Conservation (phyloP, 306 rosid species). For the Inga laurina region DNA sequence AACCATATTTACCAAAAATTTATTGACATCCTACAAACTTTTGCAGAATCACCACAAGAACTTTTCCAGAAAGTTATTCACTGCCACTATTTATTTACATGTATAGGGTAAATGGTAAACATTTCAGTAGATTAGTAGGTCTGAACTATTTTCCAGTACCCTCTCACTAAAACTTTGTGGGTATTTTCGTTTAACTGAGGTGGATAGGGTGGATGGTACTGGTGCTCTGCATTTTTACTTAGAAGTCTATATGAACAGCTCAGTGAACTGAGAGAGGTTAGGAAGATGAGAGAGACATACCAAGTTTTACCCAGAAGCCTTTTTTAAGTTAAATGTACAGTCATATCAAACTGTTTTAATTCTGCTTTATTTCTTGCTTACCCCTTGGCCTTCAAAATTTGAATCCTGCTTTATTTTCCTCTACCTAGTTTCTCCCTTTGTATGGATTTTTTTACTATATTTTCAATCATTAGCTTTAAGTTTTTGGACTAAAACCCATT, state of each 20-base stretch:
- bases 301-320: constrained; percentile 24
- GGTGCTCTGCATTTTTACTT: constrained; percentile 31
- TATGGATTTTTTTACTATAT: not conserved
- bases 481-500: not conserved
- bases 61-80: constrained; percentile 22
- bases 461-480: not conserved
- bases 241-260: constrained; percentile 35
- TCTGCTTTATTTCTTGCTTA: not conserved
- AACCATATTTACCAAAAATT: not conserved
- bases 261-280: constrained; percentile 26
- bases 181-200: constrained; percentile 22
- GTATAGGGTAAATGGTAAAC: not conserved
- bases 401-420: constrained; percentile 13
- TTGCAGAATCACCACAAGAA: not conserved
- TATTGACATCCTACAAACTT: not conserved
- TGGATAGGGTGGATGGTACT: constrained; percentile 4
- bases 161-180: constrained; percentile 3
- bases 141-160: constrained; percentile 1
- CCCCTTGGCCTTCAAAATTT: not conserved
- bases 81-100: constrained; percentile 24
- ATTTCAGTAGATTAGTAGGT: constrained; percentile 18
- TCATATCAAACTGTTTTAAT: constrained; percentile 9
- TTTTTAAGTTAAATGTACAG: constrained; percentile 29
- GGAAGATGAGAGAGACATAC: constrained; percentile 35
- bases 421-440: not conserved